A percentile compares a stretch with the other conserved stretches of the same genome.
Conservation (phyloP, 768 basidiomycete species). For the Boletales sp. region DNA sequence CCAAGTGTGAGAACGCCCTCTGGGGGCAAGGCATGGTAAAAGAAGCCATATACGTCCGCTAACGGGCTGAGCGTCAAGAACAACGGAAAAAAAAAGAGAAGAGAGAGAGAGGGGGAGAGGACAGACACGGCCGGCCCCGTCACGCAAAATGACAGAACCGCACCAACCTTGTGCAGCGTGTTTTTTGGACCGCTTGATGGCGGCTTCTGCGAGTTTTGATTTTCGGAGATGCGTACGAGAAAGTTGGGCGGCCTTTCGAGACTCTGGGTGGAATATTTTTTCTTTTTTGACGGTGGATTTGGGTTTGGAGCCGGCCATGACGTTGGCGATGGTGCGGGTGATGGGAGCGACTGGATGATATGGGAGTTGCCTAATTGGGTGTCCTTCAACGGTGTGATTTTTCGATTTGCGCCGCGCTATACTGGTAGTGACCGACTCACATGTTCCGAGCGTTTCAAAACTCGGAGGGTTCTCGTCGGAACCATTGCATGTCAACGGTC, state of each 20-base stretch:
- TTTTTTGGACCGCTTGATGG: constrained; percentile 55
- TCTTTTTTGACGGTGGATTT: constrained; percentile 52
- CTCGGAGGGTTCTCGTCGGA: no score
- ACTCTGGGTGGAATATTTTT: constrained; percentile 79
- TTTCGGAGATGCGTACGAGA: constrained; percentile 65
- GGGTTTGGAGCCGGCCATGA: constrained; percentile 11
- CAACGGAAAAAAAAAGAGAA: no score
- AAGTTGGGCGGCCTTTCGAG: constrained; percentile 78
- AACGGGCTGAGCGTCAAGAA: background rate
- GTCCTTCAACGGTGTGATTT: no score
- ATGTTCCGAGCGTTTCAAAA: no score
- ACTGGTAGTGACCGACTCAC: no score
- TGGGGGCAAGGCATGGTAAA: constrained; percentile 66
- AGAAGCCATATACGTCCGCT: constrained; percentile 76
- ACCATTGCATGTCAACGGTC: no score
- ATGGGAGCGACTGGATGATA: no score
- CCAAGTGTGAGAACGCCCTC: constrained; percentile 54
- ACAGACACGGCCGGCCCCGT: no score
- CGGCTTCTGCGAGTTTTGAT: constrained; percentile 55
- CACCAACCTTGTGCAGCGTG: constrained; percentile 48
- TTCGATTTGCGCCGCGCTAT: no score
- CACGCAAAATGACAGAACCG: background rate
- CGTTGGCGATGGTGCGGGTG: no score
- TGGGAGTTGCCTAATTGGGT: no score
- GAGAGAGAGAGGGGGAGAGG: no score